Evolutionary conservation across 1,284 basidiomycete species (phyloP).

Genomic region (Anthracocystis walkeri): DNA sequence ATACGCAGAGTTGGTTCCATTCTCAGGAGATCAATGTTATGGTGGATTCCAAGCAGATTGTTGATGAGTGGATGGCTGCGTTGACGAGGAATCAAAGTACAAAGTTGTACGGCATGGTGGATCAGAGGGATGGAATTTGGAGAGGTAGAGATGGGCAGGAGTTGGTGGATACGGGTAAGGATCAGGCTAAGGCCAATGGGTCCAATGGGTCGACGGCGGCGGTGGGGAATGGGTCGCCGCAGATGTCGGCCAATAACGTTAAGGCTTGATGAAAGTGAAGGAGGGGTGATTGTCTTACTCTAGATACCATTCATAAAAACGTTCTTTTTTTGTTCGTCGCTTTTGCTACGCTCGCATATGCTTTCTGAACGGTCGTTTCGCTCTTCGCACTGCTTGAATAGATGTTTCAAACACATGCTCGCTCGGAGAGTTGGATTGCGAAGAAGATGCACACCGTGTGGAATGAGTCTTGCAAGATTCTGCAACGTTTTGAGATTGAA

Average conservation of each 20-base stretch:
- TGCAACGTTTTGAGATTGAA: not conserved
- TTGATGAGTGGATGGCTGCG: slow-evolving; percentile 77
- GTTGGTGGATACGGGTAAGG: slow-evolving; percentile 59
- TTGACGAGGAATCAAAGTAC: slow-evolving; percentile 80
- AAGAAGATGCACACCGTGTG: too few relatives aligned
- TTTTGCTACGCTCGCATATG: not conserved
- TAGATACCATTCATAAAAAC: slow-evolving; percentile 1
- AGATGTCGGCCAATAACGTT: not conserved
- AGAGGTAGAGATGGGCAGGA: slow-evolving; percentile 72
- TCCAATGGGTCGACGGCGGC: not conserved
- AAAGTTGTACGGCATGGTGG: slow-evolving; percentile 75
- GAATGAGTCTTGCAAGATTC: not conserved
- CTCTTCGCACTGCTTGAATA: not conserved
- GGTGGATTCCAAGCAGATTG: slow-evolving; percentile 77
- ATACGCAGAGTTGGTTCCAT: slow-evolving; percentile 80
- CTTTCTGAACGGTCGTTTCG: not conserved
- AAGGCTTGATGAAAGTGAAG: not conserved
- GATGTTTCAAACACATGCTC: too few relatives aligned
- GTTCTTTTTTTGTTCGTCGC: not conserved
- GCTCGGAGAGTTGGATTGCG: not conserved
- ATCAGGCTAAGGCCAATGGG: slow-evolving; percentile 18
- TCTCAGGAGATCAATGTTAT: slow-evolving; percentile 82
- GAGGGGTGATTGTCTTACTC: not conserved
- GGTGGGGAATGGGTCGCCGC: not conserved
- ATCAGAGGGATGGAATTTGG: slow-evolving; percentile 78